Base-by-base conservation (phyloP, 2,329 filamentous ascomycete species). In the Botryotinia convoluta region DNA sequence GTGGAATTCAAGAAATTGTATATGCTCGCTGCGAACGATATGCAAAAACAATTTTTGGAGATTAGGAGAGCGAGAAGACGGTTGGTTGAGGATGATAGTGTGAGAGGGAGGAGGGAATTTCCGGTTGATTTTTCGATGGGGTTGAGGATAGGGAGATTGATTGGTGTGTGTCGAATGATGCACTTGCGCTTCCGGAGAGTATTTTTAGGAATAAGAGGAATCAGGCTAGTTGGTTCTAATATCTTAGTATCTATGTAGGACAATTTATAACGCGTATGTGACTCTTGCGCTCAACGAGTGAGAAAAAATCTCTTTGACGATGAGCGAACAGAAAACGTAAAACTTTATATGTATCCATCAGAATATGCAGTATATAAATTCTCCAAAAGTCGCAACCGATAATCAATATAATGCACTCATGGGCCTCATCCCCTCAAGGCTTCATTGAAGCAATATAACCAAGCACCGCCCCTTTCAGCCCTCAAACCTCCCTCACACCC, bases 1-100 rank as follows among this genome's bases (percentile, higher is more conserved):
- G 29, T 65, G 44, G 35, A 32, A 51, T 65, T 70, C 26, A 60
- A 42, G 26, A 57, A 60, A 45, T 10, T 57, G 5, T 69, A 68
- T 45, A 37, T 57, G 29, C 35, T 35, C 3, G 32, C 71, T 5
- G 60, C 71, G 4, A 57, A 73, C 32, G 44, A 51, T 20, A 32
- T 74, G 35, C 44, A 71, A 18, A 57, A 20, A 12, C 69, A 68
- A 12, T 73, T 51, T 8, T 39, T 74, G 20, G 44, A 63, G 26
- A 73, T 72, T 29, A 45, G 62, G 16, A 9, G 63, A 4, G 68
- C 69, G 8, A n/a, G 72, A 14, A 67, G 69, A 44, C 22, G 59
- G 16, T 48, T 74, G 16, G 57, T 57, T 5, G 20, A 37, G 22
- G 63, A 67, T 67, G 63, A 67, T 37, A 8, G 9, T 4, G 16